Evolutionary conservation across 805 yeast species (phyloP).

Genomic region (Candida caryicola): DNA sequence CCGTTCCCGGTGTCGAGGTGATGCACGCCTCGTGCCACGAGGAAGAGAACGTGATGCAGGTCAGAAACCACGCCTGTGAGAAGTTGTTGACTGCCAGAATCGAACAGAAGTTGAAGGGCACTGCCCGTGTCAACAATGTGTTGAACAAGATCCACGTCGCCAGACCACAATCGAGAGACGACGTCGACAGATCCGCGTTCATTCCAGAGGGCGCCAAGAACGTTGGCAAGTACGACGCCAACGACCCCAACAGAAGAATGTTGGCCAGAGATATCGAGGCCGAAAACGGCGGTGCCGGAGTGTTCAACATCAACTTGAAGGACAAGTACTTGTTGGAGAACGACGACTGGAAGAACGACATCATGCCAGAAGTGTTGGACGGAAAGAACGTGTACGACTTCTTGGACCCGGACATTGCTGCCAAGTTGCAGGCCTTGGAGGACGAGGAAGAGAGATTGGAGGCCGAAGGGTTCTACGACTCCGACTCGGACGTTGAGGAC

Average conservation of each 20-base stretch:
- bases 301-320: constrained; percentile 86
- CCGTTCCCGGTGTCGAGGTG: constrained; percentile 80
- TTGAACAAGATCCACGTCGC: constrained; percentile 96
- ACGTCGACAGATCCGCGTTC: constrained; percentile 68
- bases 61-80: constrained; percentile 96
- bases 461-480: constrained; percentile 91
- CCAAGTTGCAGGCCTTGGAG: constrained; percentile 90
- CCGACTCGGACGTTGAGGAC: constrained; percentile 67
- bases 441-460: constrained; percentile 96
- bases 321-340: constrained; percentile 90
- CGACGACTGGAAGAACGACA: constrained; percentile 96
- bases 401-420: constrained; percentile 92
- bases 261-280: constrained; percentile 88
- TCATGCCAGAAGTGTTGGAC: constrained; percentile 93
- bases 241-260: constrained; percentile 77
- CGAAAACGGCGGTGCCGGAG: constrained; percentile 99
- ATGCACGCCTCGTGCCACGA: constrained; percentile 91
- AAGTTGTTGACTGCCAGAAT: constrained; percentile 91
- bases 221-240: constrained; percentile 65
- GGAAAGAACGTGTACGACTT: constrained; percentile 97
- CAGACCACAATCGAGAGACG: constrained; percentile 85
- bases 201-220: constrained; percentile 74
- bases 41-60: constrained; percentile 93
- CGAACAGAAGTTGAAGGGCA: constrained; percentile 92
- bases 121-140: constrained; percentile 83